Conservation (phyloP, 768 basidiomycete species). For the Xerocomus spinulosus region DNA sequence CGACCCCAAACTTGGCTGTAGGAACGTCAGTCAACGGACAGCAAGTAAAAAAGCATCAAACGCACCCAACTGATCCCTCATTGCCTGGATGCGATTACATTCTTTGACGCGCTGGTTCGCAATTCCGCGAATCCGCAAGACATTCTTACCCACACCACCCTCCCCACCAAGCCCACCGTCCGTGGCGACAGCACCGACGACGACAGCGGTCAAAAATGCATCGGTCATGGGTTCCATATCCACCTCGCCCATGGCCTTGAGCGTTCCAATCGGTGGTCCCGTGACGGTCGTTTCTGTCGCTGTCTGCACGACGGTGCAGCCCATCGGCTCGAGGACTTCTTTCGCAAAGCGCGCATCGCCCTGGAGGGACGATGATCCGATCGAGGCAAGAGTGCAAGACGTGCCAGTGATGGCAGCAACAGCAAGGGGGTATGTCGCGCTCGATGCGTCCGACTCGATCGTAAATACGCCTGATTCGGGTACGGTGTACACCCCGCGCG, state of each 20-base stretch:
- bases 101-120: slow-evolving; percentile 99
- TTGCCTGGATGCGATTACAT: slow-evolving; percentile 93
- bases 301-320: slow-evolving; percentile 87
- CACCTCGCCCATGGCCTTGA: slow-evolving; percentile 57
- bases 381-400: slow-evolving; percentile 87
- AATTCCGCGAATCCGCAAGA: slow-evolving; percentile 88
- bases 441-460: slow-evolving; percentile 94
- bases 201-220: slow-evolving; percentile 94
- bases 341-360: slow-evolving; percentile 97
- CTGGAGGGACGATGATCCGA: slow-evolving; percentile 86
- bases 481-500: slow-evolving; percentile 70
- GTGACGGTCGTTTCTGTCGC: slow-evolving; percentile 85
- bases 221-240: slow-evolving; percentile 99
- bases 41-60: not conserved
- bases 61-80: slow-evolving; percentile 92
- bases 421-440: slow-evolving; percentile 94
- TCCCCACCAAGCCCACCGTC: slow-evolving; percentile 43
- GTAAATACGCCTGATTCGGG: slow-evolving; percentile 62
- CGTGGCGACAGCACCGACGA: slow-evolving; percentile 81
- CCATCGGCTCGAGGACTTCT: slow-evolving; percentile 92
- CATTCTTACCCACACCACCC: slow-evolving; percentile 31
- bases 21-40: not conserved
- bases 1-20: slow-evolving; percentile 89
- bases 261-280: slow-evolving; percentile 82
- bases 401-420: slow-evolving; percentile 98